Conservation (phyloP, 305 asterid species). For the Fraxinus platypoda region DNA sequence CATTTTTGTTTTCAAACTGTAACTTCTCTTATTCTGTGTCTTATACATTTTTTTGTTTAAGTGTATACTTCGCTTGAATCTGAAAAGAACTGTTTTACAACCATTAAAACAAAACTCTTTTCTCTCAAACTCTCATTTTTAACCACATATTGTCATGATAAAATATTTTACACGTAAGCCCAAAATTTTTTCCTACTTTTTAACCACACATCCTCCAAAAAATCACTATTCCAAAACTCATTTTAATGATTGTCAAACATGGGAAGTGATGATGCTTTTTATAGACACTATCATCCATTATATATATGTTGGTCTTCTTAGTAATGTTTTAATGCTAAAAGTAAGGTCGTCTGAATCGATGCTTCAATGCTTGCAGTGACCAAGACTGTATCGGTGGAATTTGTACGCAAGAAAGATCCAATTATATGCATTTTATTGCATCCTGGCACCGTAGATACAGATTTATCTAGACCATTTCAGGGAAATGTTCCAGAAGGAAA, state of each 20-base stretch:
- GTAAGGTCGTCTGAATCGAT: neutral
- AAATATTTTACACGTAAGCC: too few species aligned
- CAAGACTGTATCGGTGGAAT: conserved; percentile 66
- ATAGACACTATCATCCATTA: neutral
- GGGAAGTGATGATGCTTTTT: neutral
- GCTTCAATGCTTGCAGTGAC: conserved; percentile 53
- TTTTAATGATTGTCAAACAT: too few species aligned
- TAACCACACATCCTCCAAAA: too few species aligned
- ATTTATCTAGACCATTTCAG: conserved; percentile 86
- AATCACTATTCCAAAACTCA: too few species aligned
- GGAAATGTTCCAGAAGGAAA: conserved; percentile 68
- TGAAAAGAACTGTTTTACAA: neutral
- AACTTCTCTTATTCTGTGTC: neutral
- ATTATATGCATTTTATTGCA: conserved; percentile 77
- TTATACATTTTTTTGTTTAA: too few species aligned
- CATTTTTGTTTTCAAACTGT: neutral
- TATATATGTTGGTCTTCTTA: neutral
- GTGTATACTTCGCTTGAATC: neutral
- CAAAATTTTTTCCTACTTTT: too few species aligned
- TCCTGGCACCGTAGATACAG: conserved; percentile 99
- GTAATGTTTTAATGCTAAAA: neutral
- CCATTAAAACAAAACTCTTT: too few species aligned
- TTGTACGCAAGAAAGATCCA: conserved; percentile 73
- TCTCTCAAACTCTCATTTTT: too few species aligned
- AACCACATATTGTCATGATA: too few species aligned